Conservation (phyloP, 352 stramenopile genomes). For the Blastocystis sp. region DNA sequence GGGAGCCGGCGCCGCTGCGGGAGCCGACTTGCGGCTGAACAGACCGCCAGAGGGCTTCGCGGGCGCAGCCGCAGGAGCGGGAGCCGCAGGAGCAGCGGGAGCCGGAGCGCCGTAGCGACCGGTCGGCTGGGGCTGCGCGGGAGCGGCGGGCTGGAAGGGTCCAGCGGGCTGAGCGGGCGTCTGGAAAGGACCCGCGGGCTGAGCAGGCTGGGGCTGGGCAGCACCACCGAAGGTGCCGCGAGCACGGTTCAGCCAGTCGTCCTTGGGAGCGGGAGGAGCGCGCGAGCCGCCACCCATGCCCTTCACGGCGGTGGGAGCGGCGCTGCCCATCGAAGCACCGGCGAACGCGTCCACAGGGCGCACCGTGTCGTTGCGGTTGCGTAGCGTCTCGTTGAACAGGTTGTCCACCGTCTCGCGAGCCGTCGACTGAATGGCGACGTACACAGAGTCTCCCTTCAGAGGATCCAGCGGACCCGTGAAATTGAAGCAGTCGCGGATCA, state of each 20-base stretch:
- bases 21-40: background rate
- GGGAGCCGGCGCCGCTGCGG: background rate
- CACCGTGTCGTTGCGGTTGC: background rate
- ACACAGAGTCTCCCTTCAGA: conserved; percentile 44
- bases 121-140: background rate
- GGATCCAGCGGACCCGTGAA: conserved; percentile 43
- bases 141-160: background rate
- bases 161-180: background rate
- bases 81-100: background rate
- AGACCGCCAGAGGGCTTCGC: background rate
- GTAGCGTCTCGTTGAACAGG: conserved; percentile 49
- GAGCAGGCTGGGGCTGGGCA: background rate
- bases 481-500: conserved; percentile 20
- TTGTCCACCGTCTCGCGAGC: conserved; percentile 41
- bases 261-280: conserved; percentile 26
- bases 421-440: conserved; percentile 19
- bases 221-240: conserved; percentile 29
- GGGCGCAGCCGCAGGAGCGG: background rate
- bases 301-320: background rate
- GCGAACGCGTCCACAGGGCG: conserved; percentile 29
- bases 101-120: conserved; percentile 14
- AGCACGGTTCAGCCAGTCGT: conserved; percentile 43
- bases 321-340: background rate
- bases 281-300: conserved; percentile 44
- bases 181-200: background rate